Evolutionary conservation across 192 early-diverging fungal genomes (phyloP), one percentile per base, ranked within the genome.

Genomic region (Backusella psychrophila): DNA sequence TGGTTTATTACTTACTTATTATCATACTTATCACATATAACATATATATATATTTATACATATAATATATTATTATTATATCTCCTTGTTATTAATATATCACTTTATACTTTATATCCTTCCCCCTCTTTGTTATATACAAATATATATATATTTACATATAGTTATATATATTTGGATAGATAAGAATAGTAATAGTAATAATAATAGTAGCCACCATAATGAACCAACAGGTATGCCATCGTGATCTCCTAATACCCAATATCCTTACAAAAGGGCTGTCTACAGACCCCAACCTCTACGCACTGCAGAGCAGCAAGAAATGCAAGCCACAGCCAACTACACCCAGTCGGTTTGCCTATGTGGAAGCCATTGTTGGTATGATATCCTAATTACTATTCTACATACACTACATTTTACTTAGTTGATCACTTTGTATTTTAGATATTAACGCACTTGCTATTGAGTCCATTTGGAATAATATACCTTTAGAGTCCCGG

Each of bases 361-460:
- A 79, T 35, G 78, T 79, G 4, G 78, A 79, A 71, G 78, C 78
- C 8, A 38, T 79, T 21, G 72, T 79, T 41, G 78, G 78, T 79
- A 79, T 72, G 21, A 21, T 29, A 68, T 33, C 33, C 33, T 29
- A 71, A 8, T 35, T 19, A 68, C 17, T 36, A 44, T 14, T 71
- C 4, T 44, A 34, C 3, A 41, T 41, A 11, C 11, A 41, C 1
- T 41, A 41, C 39, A 41, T 41, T 53, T 63, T 31, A 71, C 29
- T 23, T 17, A 38, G 15, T 35, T 34, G n/a, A 42, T 59, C 14
- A 12, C 56, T 12, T 69, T 52, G 56, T 63, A 69, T 29, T 74
- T 46, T 72, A 89, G 88, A 88, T 69, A 88, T 86, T 9, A 86
- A 85, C 59, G 84, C 87, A 14, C 75, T 88, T n/a, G 86, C 87